Evolutionary conservation across 2,329 filamentous ascomycete genomes (phyloP).

Genomic region (Biscogniauxia mediterranea): DNA sequence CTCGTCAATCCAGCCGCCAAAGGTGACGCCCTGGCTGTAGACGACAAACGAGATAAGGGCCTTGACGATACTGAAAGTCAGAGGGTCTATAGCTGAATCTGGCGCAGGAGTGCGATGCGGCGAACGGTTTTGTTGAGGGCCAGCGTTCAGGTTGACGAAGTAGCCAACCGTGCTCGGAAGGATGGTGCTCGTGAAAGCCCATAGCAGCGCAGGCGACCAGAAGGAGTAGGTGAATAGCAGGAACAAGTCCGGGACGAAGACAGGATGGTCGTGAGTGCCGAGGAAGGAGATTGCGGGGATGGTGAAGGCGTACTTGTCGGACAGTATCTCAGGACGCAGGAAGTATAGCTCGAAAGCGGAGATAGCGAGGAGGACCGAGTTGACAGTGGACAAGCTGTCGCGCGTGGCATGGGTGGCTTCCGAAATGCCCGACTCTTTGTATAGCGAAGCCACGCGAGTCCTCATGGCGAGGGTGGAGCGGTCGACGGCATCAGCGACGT

Average conservation of each 20-base stretch:
- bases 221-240: constrained; percentile 72
- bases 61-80: constrained; percentile 89
- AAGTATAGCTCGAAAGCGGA: constrained; percentile 67
- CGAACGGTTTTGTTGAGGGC: constrained; percentile 38
- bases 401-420: constrained; percentile 66
- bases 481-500: constrained; percentile 75
- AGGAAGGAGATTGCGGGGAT: constrained; percentile 61
- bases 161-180: constrained; percentile 74
- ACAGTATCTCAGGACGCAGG: constrained; percentile 68
- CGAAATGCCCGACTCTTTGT: constrained; percentile 64
- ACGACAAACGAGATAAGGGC: constrained; percentile 78
- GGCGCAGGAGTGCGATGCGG: constrained; percentile 42
- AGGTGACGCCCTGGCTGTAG: constrained; percentile 65
- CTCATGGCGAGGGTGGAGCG: constrained; percentile 65
- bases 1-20: constrained; percentile 60
- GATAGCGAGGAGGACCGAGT: constrained; percentile 67
- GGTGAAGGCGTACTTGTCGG: constrained; percentile 70
- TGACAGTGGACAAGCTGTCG: constrained; percentile 69
- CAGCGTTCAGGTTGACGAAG: constrained; percentile 81
- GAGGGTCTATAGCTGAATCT: constrained; percentile 71
- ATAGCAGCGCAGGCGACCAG: constrained; percentile 79
- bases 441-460: constrained; percentile 61
- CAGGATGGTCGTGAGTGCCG: constrained; percentile 54
- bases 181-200: constrained; percentile 69
- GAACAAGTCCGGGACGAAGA: constrained; percentile 80